Evolutionary conservation across 192 early-diverging fungal species (phyloP), one percentile per base, ranked within the genome.

Genomic region (Umbelopsis isabellina): DNA sequence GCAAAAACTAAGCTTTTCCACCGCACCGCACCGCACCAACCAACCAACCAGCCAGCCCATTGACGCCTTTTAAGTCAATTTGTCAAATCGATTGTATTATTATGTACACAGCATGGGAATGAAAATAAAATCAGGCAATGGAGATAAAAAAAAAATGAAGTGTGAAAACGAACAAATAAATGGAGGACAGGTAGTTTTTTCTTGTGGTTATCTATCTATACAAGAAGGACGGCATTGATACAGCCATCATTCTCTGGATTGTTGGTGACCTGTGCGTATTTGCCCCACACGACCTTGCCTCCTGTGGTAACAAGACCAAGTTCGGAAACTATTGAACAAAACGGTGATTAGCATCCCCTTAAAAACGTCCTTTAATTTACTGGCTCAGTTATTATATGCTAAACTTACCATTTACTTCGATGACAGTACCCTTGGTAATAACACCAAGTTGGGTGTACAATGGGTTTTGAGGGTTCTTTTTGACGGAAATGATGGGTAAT

Each of bases 211-310:
- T 27, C 25, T 35, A 65, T 77, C 83, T 91, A 97, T 45, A 97
- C 95, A 44, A 97, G 86, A 20, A 97, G 86, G 50, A 97, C 91
- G 12, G 95, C 92, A 81, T 97, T 97, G 80, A 97, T 92, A 81
- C 90, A 94, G 46, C 96, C 96, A 81, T 99, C 97, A 78, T 97
- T 93, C 79, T 98, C 97, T 9, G 97, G 97, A 84, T 98, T 99
- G 86, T 99, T 99, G 49, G 97, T 99, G 65, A 99, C 83, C 82
- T 92, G 91, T 30, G 93, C 91, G 79, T 94, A 94, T 82, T 93
- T 96, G 70, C 97, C 96, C 97, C 97, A 99, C 9, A 99, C 94
- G 71, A 99, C 96, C 84, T 99, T 99, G 52, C 97, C 96, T 72
- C 89, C 86, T 64, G 94, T 95, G 46, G 96, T 99, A 6, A 99